phyloP scores from a whole-genome alignment of 1,139 yeast genomes.

The Geotrichum aggregatum region DNA sequence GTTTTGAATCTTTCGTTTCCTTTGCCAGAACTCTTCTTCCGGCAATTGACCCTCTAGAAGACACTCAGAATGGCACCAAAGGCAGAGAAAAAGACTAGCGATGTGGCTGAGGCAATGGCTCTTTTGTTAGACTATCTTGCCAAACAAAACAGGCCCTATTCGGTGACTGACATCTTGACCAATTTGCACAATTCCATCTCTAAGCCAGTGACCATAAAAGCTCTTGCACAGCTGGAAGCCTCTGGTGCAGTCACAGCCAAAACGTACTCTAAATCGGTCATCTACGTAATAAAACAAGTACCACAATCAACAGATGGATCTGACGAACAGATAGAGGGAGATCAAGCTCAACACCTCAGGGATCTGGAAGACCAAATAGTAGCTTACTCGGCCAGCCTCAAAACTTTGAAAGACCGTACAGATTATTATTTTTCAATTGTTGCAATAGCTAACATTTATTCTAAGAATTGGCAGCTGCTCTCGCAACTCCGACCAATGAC shows the following conservation, averaged over 20 bases:
- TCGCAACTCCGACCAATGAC: slow-evolving; percentile 21
- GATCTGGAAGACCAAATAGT: slow-evolving; percentile 23
- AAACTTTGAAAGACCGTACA: slow-evolving; percentile 22
- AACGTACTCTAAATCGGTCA: slow-evolving; percentile 37
- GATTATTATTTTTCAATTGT: neutral
- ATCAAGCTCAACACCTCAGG: slow-evolving; percentile 22
- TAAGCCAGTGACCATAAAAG: slow-evolving; percentile 34
- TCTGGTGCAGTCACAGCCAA: slow-evolving; percentile 35
- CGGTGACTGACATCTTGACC: slow-evolving; percentile 39
- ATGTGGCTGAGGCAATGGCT: slow-evolving; percentile 21
- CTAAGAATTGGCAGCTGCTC: slow-evolving; percentile 12
- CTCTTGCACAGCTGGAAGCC: slow-evolving; percentile 34
- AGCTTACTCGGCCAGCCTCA: slow-evolving; percentile 19
- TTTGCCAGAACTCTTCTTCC: too few relatives aligned
- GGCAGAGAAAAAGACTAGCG: slow-evolving; percentile 14
- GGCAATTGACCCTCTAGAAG: too few relatives aligned
- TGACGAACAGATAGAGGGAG: slow-evolving; percentile 23
- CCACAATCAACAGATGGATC: slow-evolving; percentile 5
- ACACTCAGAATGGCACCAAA: slow-evolving; percentile 16
- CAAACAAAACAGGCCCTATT: slow-evolving; percentile 42
- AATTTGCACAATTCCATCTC: slow-evolving; percentile 39
- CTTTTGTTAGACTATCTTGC: slow-evolving; percentile 36
- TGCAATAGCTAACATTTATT: neutral
- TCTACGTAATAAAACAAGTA: slow-evolving; percentile 38
- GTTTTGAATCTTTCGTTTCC: too few relatives aligned